Evolutionary conservation across 352 stramenopile species (phyloP), one percentile per base, ranked within the genome.

Genomic region (Plasmopara viticola): DNA sequence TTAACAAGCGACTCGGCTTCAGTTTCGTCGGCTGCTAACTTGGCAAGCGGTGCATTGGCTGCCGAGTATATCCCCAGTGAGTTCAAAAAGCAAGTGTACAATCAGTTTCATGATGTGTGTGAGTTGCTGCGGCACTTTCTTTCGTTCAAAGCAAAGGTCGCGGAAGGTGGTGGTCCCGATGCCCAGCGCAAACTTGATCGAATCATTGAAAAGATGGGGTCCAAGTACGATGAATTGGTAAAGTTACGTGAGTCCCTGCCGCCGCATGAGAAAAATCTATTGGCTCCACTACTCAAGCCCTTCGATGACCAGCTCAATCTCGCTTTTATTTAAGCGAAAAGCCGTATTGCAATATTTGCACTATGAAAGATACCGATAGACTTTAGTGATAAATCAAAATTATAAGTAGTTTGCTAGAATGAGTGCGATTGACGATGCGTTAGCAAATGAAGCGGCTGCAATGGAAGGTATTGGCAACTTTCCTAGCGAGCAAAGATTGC

Each of bases 291-390:
- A 58, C 76, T 94, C 51, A 90, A 90, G 52, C 84, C 81, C 10
- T 90, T 89, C 60, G 76, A 88, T 41, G 82, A 94, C 59, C 84
- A 94, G 59, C 81, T 94, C 49, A 92, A 94, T 58, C 63, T 89
- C 48, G 78, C 84, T 30, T 91, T 94, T 81, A 88, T 91, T 69
- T 85, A 86, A 72, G 33, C 37, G 20, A 30, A 28, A 38, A n/a
- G 10, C 10, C 39, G 5, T 51, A 44, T 60, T 67, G 56, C 51
- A 62, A 66, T 52, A 49, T 44, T 62, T 49, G 56, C 51, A 56
- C 43, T 31, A 48, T n/a, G 34, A 66, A 66, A 62, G 51, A 60
- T 17, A 63, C 39, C 20, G 33, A 62, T 66, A 63, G 59, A 66
- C 38, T 53, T 37, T 47, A 4, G 10, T 29, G 20, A 25, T 25